Evolutionary conservation across 306 rosid genomes (phyloP).

Genomic region (Dalbergia cultrata): DNA sequence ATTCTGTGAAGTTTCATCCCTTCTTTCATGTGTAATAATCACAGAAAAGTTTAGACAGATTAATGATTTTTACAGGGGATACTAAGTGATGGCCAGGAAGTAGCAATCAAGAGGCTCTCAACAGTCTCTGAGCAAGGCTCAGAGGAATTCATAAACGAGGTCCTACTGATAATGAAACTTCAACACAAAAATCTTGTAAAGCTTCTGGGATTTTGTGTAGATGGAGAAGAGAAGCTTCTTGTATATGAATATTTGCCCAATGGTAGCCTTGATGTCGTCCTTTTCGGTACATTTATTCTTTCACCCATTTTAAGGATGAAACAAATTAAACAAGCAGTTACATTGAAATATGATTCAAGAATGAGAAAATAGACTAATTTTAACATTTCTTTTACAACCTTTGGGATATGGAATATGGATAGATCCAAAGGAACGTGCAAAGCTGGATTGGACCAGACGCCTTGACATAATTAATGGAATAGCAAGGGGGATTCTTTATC

Average conservation of each 20-base stretch:
- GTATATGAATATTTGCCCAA: conserved; percentile 77
- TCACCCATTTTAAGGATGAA: not conserved
- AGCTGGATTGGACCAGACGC: conserved; percentile 55
- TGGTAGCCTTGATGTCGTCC: conserved; percentile 61
- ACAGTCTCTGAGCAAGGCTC: conserved; percentile 68
- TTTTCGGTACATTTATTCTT: conserved; percentile 56
- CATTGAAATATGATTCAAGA: not conserved
- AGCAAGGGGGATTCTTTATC: conserved; percentile 58
- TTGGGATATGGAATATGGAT: not conserved
- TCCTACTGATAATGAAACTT: conserved; percentile 64
- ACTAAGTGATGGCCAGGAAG: conserved; percentile 62
- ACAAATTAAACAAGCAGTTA: not conserved
- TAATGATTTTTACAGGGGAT: conserved; percentile 45
- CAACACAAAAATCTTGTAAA: conserved; percentile 80
- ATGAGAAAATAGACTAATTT: conserved; percentile 4
- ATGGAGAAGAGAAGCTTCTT: conserved; percentile 68
- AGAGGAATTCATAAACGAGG: conserved; percentile 72
- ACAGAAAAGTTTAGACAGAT: not conserved
- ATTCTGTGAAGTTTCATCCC: not conserved
- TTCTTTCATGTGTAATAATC: conserved; percentile 1
- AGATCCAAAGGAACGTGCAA: conserved; percentile 51
- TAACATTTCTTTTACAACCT: not conserved
- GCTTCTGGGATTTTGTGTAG: conserved; percentile 74
- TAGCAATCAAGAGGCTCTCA: conserved; percentile 80
- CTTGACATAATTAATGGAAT: conserved; percentile 54